Evolutionary conservation across 495 filamentous ascomycete genomes (phyloP), one percentile per base, ranked within the genome.

Genomic region (Thozetella sp.): DNA sequence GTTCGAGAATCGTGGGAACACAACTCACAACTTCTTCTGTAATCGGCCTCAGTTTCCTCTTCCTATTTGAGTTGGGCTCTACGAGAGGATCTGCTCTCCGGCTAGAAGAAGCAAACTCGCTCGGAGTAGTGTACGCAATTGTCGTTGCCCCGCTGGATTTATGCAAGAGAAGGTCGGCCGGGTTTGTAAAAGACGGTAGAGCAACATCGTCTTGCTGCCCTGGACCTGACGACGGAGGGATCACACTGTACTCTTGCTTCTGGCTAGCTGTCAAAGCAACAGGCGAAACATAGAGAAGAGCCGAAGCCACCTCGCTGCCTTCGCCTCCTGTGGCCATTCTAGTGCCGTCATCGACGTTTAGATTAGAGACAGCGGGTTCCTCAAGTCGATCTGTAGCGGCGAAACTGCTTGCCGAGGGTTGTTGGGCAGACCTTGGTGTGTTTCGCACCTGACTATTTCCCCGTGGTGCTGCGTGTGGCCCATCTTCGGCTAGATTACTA

Each of bases 31-130:
- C 20, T n/a, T 48, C 43, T n/a, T 48, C 43, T 4, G n/a, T 11
- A 3, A 48, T 48, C n/a, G 43, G 20, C 10, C 20, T 48, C n/a
- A 48, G 43, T 48, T 48, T 48, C 20, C 43, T 48, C 43, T 48
- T 48, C 43, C 43, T 48, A n/a, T 10, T 48, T 13, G 43, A 48
- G 43, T 19, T 20, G 10, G 43, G n/a, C n/a, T 48, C 43, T 11
- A 20, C 4, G 9, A 19, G 4, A 10, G 43, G 3, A n/a, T 3
- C 43, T n/a, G 43, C 43, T n/a, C n/a, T 48, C 20, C 43, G 43
- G 43, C 43, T n/a, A 48, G 43, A 48, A n/a, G 43, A 48, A n/a
- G 43, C 43, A 48, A 48, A 48, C 4, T 48, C 43, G n/a, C 43
- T 48, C 4, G 43, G 43, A 3, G 43, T 48, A 19, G 43, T 48